Base-by-base conservation (phyloP, 495 filamentous ascomycete species). In the Sporormia fimetaria region DNA sequence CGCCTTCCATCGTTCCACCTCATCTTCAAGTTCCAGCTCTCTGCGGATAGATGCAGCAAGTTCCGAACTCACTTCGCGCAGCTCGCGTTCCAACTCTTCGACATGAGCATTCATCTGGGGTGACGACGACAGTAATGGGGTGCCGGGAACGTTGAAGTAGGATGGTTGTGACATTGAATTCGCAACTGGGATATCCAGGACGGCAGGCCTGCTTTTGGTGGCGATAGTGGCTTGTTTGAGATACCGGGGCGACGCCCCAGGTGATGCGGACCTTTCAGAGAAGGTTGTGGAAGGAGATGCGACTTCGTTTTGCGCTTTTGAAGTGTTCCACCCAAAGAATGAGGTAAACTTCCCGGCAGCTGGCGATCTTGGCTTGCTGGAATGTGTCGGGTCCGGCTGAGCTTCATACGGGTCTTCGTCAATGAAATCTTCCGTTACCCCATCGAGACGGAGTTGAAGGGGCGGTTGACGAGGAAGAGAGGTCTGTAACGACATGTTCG, bases 11-110 rank as follows among this genome's bases (percentile, higher is more conserved):
- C 81, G 70, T 46, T 98, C 90, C 2, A 96, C 77, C 31, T 95
- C 64, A 55, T 98, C 92, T 58, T 98, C 90, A 33, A 98, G 61
- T 51, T 98, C 90, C 79, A 98, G 87, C 67, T 98, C 90, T 49
- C 90, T 76, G 42, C 81, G 74, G 52, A 98, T 95, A 21, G 88
- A 95, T 22, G 78, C 71, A 16, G 90, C 92, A 56, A 96, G 63
- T 63, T 98, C 92, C 40, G 80, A 74, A 61, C 85, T 90, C 56
- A 98, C 87, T 58, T 87, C 80, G 47, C 83, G 80, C 59, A 98
- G 62, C 67, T 98, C 90, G 52, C 85, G 82, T 67, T 95, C 87
- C 66, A 98, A 74, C 53, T 92, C 87, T 54, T 80, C 69, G 60
- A 80, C 57, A 31, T 62, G 56, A 17, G 60, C 67, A 49, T 65